Conservation (phyloP, 345 rosid genomes). For the Nasturtium officinale region DNA sequence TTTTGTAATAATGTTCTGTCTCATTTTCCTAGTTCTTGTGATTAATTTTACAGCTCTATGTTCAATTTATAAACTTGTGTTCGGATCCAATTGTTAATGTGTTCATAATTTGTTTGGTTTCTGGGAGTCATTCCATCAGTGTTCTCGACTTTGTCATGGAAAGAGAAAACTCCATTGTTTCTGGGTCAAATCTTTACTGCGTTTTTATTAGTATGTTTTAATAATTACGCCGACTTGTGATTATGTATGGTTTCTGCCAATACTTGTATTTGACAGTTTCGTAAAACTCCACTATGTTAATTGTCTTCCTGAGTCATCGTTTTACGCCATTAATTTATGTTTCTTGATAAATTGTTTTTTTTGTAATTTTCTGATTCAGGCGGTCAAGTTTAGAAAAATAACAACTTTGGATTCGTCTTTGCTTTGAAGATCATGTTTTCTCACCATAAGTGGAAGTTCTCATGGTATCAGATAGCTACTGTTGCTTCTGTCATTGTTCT, state of each 20-base stretch:
- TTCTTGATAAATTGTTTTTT: neutral
- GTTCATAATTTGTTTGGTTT: neutral
- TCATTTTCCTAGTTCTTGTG: conserved; percentile 7
- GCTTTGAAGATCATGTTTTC: conserved; percentile 50
- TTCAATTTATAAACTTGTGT: neutral
- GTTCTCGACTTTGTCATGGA: neutral
- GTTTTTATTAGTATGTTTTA: neutral
- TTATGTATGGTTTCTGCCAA: neutral
- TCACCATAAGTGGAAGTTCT: conserved; percentile 62
- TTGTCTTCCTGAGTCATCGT: neutral
- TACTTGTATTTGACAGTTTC: conserved; percentile 30
- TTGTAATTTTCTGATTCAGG: conserved; percentile 32
- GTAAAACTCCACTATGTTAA: neutral
- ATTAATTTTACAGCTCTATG: neutral
- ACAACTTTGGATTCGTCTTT: neutral
- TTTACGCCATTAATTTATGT: conserved; percentile 10
- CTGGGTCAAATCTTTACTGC: conserved; percentile 33
- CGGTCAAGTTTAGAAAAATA: conserved; percentile 24
- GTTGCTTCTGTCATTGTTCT: conserved; percentile 59
- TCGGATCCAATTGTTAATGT: conserved; percentile 16
- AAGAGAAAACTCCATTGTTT: conserved; percentile 23
- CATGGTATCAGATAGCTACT: conserved; percentile 73
- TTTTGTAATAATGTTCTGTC: conserved; percentile 14
- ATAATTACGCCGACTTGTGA: conserved; percentile 7
- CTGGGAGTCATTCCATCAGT: neutral